Evolutionary conservation across 129 eudicot species (phyloP).

Genomic region (Smallanthus sonchifolius): DNA sequence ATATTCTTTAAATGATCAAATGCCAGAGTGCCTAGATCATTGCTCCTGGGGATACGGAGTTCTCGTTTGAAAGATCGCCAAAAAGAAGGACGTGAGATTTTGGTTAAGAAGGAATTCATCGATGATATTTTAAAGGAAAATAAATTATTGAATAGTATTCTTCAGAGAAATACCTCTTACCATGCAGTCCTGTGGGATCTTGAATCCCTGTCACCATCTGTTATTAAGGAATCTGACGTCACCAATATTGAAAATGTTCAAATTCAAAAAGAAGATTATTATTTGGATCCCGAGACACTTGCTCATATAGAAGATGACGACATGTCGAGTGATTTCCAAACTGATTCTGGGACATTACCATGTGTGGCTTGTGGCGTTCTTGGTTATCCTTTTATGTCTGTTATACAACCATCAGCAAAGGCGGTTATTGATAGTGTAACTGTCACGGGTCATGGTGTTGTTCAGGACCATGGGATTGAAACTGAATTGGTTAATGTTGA

Average conservation of each 20-base stretch:
- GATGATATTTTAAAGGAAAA: constrained; percentile 79
- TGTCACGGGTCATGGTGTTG: constrained; percentile 16
- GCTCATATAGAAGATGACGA: constrained; percentile 60
- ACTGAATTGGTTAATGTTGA: constrained; percentile 21
- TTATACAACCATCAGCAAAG: constrained; percentile 67
- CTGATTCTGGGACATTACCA: constrained; percentile 83
- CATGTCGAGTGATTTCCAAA: constrained; percentile 66
- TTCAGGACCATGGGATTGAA: constrained; percentile 13
- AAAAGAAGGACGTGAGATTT: constrained; percentile 75
- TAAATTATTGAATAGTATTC: constrained; percentile 44
- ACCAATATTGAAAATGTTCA: constrained; percentile 16
- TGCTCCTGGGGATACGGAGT: constrained; percentile 82
- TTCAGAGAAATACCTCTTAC: constrained; percentile 42
- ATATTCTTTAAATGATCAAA: constrained; percentile 20
- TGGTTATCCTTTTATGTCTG: constrained; percentile 93
- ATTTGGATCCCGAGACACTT: constrained; percentile 32
- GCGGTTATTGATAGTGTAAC: constrained; percentile 27
- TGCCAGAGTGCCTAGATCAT: constrained; percentile 82
- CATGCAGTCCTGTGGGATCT: constrained; percentile 74
- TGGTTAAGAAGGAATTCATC: constrained; percentile 84
- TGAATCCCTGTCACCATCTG: constrained; percentile 59
- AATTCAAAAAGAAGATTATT: constrained; percentile 20
- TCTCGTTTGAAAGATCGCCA: constrained; percentile 87
- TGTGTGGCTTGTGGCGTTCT: constrained; percentile 99
- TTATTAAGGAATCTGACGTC: constrained; percentile 35